phyloP scores from a whole-genome alignment of 1,139 yeast species.

The Entelexis sorbosivorans region DNA sequence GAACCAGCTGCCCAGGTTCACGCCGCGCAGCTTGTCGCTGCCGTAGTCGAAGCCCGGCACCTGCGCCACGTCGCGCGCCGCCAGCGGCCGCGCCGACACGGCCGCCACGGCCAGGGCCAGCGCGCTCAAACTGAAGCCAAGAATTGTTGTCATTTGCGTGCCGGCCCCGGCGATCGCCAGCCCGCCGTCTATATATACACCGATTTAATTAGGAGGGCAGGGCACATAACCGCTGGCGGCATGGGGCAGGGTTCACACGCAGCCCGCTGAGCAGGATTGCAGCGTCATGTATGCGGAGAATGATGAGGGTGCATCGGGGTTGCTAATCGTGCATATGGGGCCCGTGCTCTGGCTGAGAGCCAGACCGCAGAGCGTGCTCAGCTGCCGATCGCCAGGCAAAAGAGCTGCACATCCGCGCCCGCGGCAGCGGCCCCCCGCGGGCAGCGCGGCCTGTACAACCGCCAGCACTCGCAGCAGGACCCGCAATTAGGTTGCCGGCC shows the following conservation, averaged over 20 bases:
- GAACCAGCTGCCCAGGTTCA: conserved; percentile 88
- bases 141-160: not conserved
- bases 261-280: not conserved
- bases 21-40: conserved; percentile 53
- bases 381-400: not conserved
- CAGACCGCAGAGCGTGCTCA: not conserved
- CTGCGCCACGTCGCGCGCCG: not conserved
- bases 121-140: not conserved
- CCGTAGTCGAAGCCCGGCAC: conserved; percentile 39
- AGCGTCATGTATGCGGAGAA: not conserved
- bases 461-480: too few relatives aligned
- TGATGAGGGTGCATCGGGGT: not conserved
- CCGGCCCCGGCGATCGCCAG: not conserved
- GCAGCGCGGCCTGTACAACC: too few relatives aligned
- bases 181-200: not conserved
- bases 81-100: conserved; percentile 1
- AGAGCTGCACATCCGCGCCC: too few relatives aligned
- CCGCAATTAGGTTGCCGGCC: too few relatives aligned
- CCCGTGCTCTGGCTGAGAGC: not conserved
- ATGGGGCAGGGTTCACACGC: conserved; percentile 1
- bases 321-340: not conserved
- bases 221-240: conserved; percentile 1
- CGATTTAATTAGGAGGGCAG: conserved; percentile 1
- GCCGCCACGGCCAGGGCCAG: not conserved
- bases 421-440: too few relatives aligned